A percentile compares a stretch with the other conserved stretches of the same genome.
Conservation (phyloP, 2,329 filamentous ascomycete species). For the Alternaria sp. region DNA sequence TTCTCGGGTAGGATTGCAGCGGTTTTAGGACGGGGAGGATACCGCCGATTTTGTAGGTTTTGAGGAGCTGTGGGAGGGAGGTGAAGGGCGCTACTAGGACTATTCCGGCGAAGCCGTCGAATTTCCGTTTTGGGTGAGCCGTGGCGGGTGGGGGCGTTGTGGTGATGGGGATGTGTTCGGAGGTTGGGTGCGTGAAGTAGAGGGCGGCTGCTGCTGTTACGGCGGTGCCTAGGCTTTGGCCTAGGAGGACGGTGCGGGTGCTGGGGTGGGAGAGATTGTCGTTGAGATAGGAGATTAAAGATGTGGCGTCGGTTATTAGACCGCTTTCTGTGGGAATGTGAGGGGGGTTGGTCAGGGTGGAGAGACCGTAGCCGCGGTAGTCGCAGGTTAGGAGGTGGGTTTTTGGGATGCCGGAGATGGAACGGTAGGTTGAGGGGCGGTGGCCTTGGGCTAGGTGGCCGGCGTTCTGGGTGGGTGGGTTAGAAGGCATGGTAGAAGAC, state of each 20-base stretch:
- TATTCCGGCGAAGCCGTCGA: slow-evolving; percentile 76
- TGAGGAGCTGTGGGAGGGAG: slow-evolving; percentile 74
- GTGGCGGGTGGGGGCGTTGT: slow-evolving; percentile 33
- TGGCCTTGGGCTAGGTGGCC: slow-evolving; percentile 82
- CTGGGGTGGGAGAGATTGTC: slow-evolving; percentile 70
- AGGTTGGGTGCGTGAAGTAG: slow-evolving; percentile 63
- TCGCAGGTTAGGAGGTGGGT: slow-evolving; percentile 88
- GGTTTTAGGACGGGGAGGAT: slow-evolving; percentile 81
- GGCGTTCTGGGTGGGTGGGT: slow-evolving; percentile 69
- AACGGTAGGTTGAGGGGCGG: slow-evolving; percentile 79
- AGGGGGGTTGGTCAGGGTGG: slow-evolving; percentile 67
- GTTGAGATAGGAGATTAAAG: slow-evolving; percentile 77
- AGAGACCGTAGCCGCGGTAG: slow-evolving; percentile 87
- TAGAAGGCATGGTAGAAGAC: slow-evolving; percentile 22
- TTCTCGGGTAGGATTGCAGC: slow-evolving; percentile 69
- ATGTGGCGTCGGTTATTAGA: slow-evolving; percentile 78
- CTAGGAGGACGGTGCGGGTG: slow-evolving; percentile 78
- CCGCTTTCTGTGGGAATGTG: slow-evolving; percentile 76
- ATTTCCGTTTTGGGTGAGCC: slow-evolving; percentile 3
- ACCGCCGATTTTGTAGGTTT: slow-evolving; percentile 81
- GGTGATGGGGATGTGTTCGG: slow-evolving; percentile 31
- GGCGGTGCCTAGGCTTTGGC: slow-evolving; percentile 88
- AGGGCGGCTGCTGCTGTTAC: slow-evolving; percentile 79
- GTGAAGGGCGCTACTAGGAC: slow-evolving; percentile 83
- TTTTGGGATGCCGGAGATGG: slow-evolving; percentile 71